Evolutionary conservation across 805 yeast species (phyloP).

Genomic region (Ogataea angusta): DNA sequence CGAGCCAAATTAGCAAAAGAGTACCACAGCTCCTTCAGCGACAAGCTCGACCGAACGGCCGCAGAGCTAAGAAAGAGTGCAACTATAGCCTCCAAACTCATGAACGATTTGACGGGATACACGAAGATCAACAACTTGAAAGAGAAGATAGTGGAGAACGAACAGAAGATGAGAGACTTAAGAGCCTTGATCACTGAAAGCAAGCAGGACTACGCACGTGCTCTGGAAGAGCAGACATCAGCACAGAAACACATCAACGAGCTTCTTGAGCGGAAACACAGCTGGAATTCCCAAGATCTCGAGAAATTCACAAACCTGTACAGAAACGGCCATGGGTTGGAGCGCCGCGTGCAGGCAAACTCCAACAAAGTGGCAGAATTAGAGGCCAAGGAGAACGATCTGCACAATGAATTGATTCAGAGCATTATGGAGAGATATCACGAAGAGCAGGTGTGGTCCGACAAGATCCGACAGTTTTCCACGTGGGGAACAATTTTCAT

Average conservation of each 20-base stretch:
- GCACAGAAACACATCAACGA: constrained; percentile 88
- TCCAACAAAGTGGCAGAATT: constrained; percentile 45
- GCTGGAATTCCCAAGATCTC: constrained; percentile 76
- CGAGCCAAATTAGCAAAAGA: constrained; percentile 24
- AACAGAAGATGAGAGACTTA: constrained; percentile 45
- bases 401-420: constrained; percentile 65
- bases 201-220: constrained; percentile 53
- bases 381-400: constrained; percentile 64
- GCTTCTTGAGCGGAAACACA: constrained; percentile 75
- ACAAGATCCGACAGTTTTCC: constrained; percentile 87
- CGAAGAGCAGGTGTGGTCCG: constrained; percentile 98
- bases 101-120: constrained; percentile 93
- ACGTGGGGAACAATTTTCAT: constrained; percentile 95
- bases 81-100: constrained; percentile 58
- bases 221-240: constrained; percentile 58
- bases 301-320: constrained; percentile 82
- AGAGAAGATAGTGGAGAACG: constrained; percentile 53
- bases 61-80: constrained; percentile 56
- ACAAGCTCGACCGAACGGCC: constrained; percentile 46
- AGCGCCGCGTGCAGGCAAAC: constrained; percentile 53
- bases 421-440: constrained; percentile 86
- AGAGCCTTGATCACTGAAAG: constrained; percentile 46
- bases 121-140: constrained; percentile 72
- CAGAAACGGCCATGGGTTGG: constrained; percentile 74
- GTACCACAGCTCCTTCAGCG: constrained; percentile 38